Base-by-base conservation (phyloP, 1,139 yeast genomes). In the Eremothecium sinecaudum region DNA sequence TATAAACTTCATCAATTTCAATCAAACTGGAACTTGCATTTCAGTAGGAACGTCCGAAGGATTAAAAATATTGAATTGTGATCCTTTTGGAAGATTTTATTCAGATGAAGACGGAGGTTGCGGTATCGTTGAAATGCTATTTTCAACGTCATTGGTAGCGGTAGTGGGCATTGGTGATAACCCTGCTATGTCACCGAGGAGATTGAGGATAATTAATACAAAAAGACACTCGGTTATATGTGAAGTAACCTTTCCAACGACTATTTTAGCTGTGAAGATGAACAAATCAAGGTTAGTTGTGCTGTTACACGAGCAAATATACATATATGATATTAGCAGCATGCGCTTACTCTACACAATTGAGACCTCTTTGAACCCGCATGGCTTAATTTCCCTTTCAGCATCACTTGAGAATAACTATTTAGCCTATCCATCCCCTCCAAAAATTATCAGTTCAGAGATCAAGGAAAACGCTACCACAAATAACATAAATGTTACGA, bases 331-430 rank as follows among this genome's bases (percentile, higher is more conserved):
- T 52, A 79, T 90, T 28, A 69, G 79, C 31, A 81, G 79, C 47
- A 86, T 90, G 96, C 77, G 79, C 50, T 65, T 90, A 27, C 62
- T 90, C 32, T 94, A 86, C 56, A 84, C 93, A 0, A 79, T 90
- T 34, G 96, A 87, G 51, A 81, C 93, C 0, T 68, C 78, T 24
- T 75, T 84, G n/a, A 79, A 81, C 49, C 63, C 73, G 1, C 58
- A 58, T 39, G 81, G 82, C 2, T 46, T 63, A 12, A 54, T 61
- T 44, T 75, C 87, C 0, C 58, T 82, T 28, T 77, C 94, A 0
- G 72, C 82, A n/a, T 69, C 73, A 1, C 63, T 67, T 7, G 76
- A 74, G 4, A 68, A 72, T 46, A 74, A 79, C 47, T 79, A 67
- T 43, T 62, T 87, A 45, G 95, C 93, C 0, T 87, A 87, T 51